Evolutionary conservation across 768 basidiomycete species (phyloP).

Genomic region (Serendipita vermifera): DNA sequence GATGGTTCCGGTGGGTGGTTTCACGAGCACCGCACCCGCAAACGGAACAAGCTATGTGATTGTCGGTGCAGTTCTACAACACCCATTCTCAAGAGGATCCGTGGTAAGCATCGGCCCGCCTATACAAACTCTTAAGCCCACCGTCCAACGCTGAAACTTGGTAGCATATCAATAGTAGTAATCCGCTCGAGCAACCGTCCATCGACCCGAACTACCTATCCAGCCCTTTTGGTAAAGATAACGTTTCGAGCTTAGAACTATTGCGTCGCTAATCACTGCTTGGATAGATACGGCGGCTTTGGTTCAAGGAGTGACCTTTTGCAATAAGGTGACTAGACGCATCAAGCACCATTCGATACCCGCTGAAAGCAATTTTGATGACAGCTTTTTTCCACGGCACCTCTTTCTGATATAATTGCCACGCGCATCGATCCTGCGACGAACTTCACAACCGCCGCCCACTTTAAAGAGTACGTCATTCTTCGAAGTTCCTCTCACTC

Average conservation of each 20-base stretch:
- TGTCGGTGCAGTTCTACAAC: not conserved
- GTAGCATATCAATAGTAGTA: constrained; percentile 32
- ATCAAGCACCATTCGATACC: too few relatives aligned
- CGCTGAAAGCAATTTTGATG: too few relatives aligned
- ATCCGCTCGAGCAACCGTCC: constrained; percentile 29
- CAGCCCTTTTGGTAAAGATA: constrained; percentile 12
- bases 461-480: constrained; percentile 5
- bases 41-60: constrained; percentile 6
- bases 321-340: not conserved
- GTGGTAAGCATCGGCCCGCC: not conserved
- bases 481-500: too few relatives aligned
- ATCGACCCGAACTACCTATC: constrained; percentile 29
- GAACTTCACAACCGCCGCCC: not conserved
- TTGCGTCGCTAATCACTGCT: constrained; percentile 14
- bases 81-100: constrained; percentile 9
- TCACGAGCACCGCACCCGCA: constrained; percentile 3
- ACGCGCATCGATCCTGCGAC: constrained; percentile 4
- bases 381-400: too few relatives aligned
- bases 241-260: constrained; percentile 16
- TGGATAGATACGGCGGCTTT: not conserved
- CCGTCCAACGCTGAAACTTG: too few relatives aligned
- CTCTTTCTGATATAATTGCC: not conserved
- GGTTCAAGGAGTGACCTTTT: constrained; percentile 1
- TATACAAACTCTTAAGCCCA: too few relatives aligned
- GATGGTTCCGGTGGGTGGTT: not conserved